phyloP scores from a whole-genome alignment of 108 stramenopile species.

The Heterococcus sp. region DNA sequence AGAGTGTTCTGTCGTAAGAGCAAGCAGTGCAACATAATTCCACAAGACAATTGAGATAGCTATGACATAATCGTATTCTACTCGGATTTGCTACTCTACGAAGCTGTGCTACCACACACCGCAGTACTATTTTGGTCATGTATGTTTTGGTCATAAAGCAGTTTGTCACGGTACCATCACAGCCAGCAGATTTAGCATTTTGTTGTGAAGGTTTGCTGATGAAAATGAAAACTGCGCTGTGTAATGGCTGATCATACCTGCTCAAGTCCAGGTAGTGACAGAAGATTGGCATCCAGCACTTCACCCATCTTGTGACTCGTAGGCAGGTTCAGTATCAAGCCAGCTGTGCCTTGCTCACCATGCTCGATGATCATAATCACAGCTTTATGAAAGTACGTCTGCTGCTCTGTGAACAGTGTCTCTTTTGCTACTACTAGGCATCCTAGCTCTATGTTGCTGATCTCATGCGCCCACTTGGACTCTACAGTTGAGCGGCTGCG shows the following conservation, averaged over 20 bases:
- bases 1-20: neutral
- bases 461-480: neutral
- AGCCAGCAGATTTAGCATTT: too few relatives aligned
- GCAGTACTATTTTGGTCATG: too few relatives aligned
- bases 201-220: too few relatives aligned
- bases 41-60: neutral
- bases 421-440: constrained; percentile 32
- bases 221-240: too few relatives aligned
- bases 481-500: neutral
- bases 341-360: constrained; percentile 17
- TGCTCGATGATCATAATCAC: constrained; percentile 29
- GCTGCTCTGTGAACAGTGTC: constrained; percentile 9
- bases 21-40: neutral
- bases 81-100: too few relatives aligned
- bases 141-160: too few relatives aligned
- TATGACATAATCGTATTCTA: neutral
- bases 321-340: constrained; percentile 30
- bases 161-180: too few relatives aligned
- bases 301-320: constrained; percentile 28
- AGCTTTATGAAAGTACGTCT: constrained; percentile 26
- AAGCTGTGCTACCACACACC: too few relatives aligned
- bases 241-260: too few relatives aligned
- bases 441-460: neutral
- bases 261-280: neutral
- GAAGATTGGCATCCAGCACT: neutral